Base-by-base conservation (phyloP, 192 early-diverging fungal genomes). In the Backusella luteola region DNA sequence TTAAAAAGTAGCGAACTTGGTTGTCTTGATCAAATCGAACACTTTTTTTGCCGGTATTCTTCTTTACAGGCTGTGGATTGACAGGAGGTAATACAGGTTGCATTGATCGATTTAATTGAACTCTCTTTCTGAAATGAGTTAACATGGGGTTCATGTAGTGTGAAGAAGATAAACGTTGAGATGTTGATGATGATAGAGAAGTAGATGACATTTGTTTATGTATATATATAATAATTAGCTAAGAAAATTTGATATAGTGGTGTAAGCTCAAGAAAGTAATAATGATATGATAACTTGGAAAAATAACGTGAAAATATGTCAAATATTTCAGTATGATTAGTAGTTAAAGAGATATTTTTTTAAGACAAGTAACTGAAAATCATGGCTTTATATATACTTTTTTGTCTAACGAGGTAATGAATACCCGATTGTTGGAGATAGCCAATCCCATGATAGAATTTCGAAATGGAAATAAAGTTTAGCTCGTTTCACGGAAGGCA, bases 11-110 rank as follows among this genome's bases (percentile, higher is more conserved):
- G 49, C 88, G 87, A 67, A 94, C 86, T 68, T 89, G 88, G 78
- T 94, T 90, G n/a, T 94, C 86, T 12, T 86, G 68, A 34, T 89
- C 82, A 83, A 94, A 94, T 69, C 89, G 90, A 19, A 94, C 93
- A 42, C 84, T 90, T 80, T 90, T 89, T 69, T 76, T 76, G 5
- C 14, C 4, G 11, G 14, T 12, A 29, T 66, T 34, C 56, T 63
- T 63, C 23, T 26, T 63, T 63, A 29, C 23, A 63, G 56, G 26
- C 29, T 35, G 59, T 75, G 19, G 74, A 19, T 9, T 42, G 34
- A 32, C 29, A 39, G 36, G 34, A 41, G 66, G 74, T 67, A 39
- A 19, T 67, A 39, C 39, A 41, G 29, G 74, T 14, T 75, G 34
- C 0, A 36, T 23, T 34, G 56, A 46, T 42, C 66, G 63, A 21